Base-by-base conservation (phyloP, 352 stramenopile genomes). In the Phytophthora rubi region DNA sequence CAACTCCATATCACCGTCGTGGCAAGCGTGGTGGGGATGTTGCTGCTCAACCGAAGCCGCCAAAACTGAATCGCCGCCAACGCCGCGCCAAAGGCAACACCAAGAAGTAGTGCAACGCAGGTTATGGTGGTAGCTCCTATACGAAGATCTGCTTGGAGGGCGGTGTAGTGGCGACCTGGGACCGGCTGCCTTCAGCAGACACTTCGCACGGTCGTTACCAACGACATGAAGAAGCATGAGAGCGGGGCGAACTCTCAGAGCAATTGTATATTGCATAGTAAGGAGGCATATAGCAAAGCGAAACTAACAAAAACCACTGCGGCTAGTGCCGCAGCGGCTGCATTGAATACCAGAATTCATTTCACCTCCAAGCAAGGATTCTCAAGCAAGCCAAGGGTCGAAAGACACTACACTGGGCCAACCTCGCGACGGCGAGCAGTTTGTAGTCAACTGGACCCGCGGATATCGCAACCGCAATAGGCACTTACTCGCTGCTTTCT, bases 281-380 rank as follows among this genome's bases (percentile, higher is more conserved):
- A 26, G 23, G 23, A 26, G 23, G 23, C 23, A 26, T 26, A 26
- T 26, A 26, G 23, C 23, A 26, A 26, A 26, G 23, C 23, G 23
- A 26, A 26, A 26, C 23, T 26, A 26, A 26, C 23, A 26, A 1
- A 26, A 26, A 26, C 23, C 23, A 26, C 23, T 26, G 23, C 35
- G 21, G 37, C 37, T 9, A 0, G 18, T 2, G 35, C 54, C 35
- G 54, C 54, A 39, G 54, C 21, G 21, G 10, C 21, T 60, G 23
- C 54, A 60, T 35, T 51, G 18, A 60, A 51, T 51, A 60, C n/a
- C 54, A 51, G 54, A 60, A 60, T 60, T 51, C 35, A 62, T 51
- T 51, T 51, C 44, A 51, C 44, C 44, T 51, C 44, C 16, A 51
- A 51, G 44, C 44, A 51, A 12, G 16, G 44, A 51, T 51, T 51